Evolutionary conservation across 73 alveolate genomes (phyloP), one percentile per base, ranked within the genome.

Genomic region (Paramecium sexaurelia): DNA sequence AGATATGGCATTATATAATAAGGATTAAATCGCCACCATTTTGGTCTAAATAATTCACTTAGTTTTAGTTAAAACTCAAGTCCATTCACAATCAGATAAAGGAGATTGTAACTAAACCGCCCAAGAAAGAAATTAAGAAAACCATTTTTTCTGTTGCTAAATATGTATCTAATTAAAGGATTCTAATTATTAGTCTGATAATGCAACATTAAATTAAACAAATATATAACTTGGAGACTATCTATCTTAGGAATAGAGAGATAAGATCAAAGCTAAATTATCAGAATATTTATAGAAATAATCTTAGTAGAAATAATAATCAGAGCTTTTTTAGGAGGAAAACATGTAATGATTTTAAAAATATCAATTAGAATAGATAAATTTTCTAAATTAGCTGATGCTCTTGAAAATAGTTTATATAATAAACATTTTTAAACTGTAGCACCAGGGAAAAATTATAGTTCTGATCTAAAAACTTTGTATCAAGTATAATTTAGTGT

Each of bases 41-140:
- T 36, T 35, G 56, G 86, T 71, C 37, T 32, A 71, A 32, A 35
- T 71, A 35, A 29, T 19, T 71, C 35, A 71, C 86, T 71, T 19
- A 71, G 32, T 35, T 71, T 71, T 71, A 71, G 86, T 71, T 71
- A 71, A 71, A 71, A 71, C 56, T 71, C 17, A 71, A 71, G 43
- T 32, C 86, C 35, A 19, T 71, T 29, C 51, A 71, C 35, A 71
- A 71, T 17, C 19, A 71, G 29, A 71, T 71, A 15, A 71, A 71
- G 17, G 86, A 71, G 22, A 37, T 36, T 3, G 55, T 71, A 7
- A 13, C 86, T 71, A 71, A 71, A 20, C 55, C 55, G 8, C 26
- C 32, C 9, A 35, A 71, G 20, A 36, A 37, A 36, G 56, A 71
- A 22, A 37, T 7, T 33, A 33, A 61, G 26, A 71, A 71, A 20